Conservation (phyloP, 441 rosid species). For the Viola pubescens region DNA sequence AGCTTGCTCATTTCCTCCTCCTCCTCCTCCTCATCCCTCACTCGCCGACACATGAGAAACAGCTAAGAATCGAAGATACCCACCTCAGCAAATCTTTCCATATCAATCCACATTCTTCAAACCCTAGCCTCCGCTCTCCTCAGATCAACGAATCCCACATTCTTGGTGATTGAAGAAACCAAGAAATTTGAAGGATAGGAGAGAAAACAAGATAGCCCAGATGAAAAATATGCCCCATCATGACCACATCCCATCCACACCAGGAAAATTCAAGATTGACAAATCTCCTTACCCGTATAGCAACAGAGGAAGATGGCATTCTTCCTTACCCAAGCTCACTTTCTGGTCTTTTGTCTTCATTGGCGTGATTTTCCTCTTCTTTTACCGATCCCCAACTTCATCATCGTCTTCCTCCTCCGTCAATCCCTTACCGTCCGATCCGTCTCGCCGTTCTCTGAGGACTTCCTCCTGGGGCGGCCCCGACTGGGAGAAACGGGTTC, state of each 20-base stretch:
- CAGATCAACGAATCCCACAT: background rate
- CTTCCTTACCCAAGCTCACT: conserved; percentile 58
- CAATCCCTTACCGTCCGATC: conserved; percentile 31
- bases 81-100: background rate
- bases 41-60: conserved; percentile 6
- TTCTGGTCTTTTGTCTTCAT: conserved; percentile 74
- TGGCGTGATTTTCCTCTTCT: conserved; percentile 62
- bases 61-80: conserved; percentile 5
- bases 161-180: background rate
- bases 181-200: background rate
- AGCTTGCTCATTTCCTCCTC: conserved; percentile 19
- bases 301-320: conserved; percentile 54
- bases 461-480: conserved; percentile 62
- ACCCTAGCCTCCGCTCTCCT: conserved; percentile 11
- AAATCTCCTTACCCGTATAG: conserved; percentile 46
- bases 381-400: conserved; percentile 71
- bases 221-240: conserved; percentile 71
- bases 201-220: conserved; percentile 18
- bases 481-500: conserved; percentile 67
- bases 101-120: background rate
- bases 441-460: conserved; percentile 71
- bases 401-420: conserved; percentile 18
- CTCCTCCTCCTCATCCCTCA: background rate
- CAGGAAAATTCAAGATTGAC: conserved; percentile 98
- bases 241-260: conserved; percentile 76